Percentiles rank a stretch among this genome's conserved stretches.
These are phyloP conservation scores for Aspergillus bertholletiae DNA, from an alignment of 495 filamentous ascomycete species.

Conservation along the genomic window DNA sequence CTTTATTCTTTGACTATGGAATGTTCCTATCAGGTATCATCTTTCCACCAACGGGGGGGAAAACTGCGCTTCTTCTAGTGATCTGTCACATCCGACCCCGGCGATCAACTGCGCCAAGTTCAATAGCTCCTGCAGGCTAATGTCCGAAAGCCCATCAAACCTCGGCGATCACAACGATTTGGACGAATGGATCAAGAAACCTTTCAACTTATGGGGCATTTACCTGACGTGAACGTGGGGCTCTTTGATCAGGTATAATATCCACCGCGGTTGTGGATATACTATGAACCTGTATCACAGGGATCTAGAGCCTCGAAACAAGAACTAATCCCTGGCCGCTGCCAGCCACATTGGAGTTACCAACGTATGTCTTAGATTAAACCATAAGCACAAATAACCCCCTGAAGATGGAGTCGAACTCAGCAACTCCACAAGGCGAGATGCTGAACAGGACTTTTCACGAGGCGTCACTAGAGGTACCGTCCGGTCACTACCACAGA, in stretches of 20 bases:
- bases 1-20: not conserved
- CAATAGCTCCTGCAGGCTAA: constrained; percentile 8
- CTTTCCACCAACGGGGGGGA: not conserved
- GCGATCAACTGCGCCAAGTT: constrained; percentile 11
- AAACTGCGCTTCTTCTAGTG: not conserved
- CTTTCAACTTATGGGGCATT: not conserved
- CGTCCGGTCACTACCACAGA: not conserved
- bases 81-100: constrained; percentile 1
- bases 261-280: not conserved
- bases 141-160: not conserved
- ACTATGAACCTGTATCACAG: not conserved
- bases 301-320: not conserved
- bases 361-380: constrained; percentile 1
- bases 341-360: constrained; percentile 10
- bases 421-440: not conserved
- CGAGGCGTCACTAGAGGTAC: not conserved
- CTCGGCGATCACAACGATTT: not conserved
- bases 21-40: not conserved
- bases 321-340: not conserved
- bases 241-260: too few relatives aligned
- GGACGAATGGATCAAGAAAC: not conserved
- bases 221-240: not conserved
- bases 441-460: not conserved
- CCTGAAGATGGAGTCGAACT: not conserved
- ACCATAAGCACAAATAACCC: not conserved